Percentiles rank a stretch among this genome's conserved stretches.
Evolutionary conservation across 371 early-diverging fungal species (phyloP).

Genomic region (Sanchytrium tribonematis): DNA sequence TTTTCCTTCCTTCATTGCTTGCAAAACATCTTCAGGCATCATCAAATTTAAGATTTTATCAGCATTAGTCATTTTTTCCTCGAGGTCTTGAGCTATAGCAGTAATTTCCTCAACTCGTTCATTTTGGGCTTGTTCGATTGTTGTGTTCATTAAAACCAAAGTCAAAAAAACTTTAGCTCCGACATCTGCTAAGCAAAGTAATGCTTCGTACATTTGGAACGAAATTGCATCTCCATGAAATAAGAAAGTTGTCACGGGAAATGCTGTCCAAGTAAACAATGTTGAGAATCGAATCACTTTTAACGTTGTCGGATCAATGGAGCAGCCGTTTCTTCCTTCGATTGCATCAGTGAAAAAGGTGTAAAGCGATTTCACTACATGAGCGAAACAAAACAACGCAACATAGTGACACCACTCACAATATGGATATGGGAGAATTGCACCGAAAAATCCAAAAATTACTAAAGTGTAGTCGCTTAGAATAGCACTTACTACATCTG

Average conservation of each 20-base stretch:
- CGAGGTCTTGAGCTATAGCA: slow-evolving; percentile 8
- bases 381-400: slow-evolving; percentile 4
- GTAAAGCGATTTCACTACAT: slow-evolving; percentile 5
- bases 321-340: slow-evolving; percentile 7
- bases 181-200: slow-evolving; percentile 6
- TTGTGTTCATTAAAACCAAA: slow-evolving; percentile 7
- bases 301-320: slow-evolving; percentile 5
- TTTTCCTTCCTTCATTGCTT: slow-evolving; percentile 12
- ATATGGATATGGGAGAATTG: slow-evolving; percentile 9
- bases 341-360: slow-evolving; percentile 4
- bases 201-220: slow-evolving; percentile 7
- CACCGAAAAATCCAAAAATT: slow-evolving; percentile 9
- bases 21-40: slow-evolving; percentile 11
- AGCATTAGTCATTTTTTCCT: slow-evolving; percentile 9
- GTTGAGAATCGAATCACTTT: slow-evolving; percentile 5
- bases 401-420: slow-evolving; percentile 4
- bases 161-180: slow-evolving; percentile 12
- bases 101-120: slow-evolving; percentile 8
- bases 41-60: slow-evolving; percentile 11
- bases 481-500: slow-evolving; percentile 6
- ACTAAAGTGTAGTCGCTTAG: slow-evolving; percentile 8
- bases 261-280: slow-evolving; percentile 8
- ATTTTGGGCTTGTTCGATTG: slow-evolving; percentile 7
- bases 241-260: slow-evolving; percentile 7
- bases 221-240: slow-evolving; percentile 5